Evolutionary conservation across 371 early-diverging fungal species (phyloP), one percentile per base, ranked within the genome.

Genomic region (Blakeslea trispora): DNA sequence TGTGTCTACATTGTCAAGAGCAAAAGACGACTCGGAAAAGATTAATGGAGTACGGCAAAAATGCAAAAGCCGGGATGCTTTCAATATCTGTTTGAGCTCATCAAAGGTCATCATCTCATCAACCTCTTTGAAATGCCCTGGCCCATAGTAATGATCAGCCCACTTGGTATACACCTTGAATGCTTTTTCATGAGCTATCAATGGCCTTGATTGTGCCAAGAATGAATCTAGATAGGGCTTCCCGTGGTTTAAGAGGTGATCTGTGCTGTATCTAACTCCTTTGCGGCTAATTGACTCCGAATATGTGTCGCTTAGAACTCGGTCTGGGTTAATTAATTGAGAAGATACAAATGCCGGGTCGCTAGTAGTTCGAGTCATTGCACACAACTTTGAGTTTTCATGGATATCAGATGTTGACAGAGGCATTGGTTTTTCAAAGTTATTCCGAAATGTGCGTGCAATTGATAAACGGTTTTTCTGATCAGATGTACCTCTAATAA

Each of bases 21-120:
- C 43, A 17, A 35, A 24, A 2, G 70, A 51, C 5, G 52, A 59
- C 21, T 77, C 75, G 10, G 82, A 78, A 39, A 87, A 83, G 13
- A 84, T 56, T 14, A 86, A 51, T 3, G 86, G 86, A 1, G 88
- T 87, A 9, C 88, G 71, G 52, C 88, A 86, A 57, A 85, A 85
- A 63, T 86, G 88, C 1, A 88, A 63, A 13, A 85, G 54, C 17
- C 86, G 66, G 3, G 86, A 81, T 0, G 86, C 81, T 24, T 85
- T 83, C 32, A 87, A 50, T 52, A 86, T 83, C 34, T 81, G 71
- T 13, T 75, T 75, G 22, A 87, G 63, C 61, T 87, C 87, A 3
- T 71, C 59, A 0, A 69, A 75, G 1, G 76, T 71, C 71, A 84
- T 79, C 61, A 75, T 83, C 59, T 84, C 83, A 15, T 76, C 75